Evolutionary conservation across 352 stramenopile species (phyloP), one percentile per base, ranked within the genome.

Genomic region (Pythium aquatile): DNA sequence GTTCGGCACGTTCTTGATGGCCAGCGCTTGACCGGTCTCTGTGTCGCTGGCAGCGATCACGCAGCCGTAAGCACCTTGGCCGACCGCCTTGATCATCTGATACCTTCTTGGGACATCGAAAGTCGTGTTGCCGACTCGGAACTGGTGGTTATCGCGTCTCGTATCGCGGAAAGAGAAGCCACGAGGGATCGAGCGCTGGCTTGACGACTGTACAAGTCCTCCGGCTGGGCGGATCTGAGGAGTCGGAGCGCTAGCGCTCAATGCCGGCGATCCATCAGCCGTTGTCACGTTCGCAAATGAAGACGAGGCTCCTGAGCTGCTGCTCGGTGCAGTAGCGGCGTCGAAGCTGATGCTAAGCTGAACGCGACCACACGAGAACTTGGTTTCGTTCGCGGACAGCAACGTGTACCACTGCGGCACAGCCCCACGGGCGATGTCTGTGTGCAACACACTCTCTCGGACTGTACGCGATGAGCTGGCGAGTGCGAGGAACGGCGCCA

Each of bases 1-100:
- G 65, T 97, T 97, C 32, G 94, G 91, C 14, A 98, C 91, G 80
- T 98, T 98, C 74, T 98, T 98, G 69, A 98, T 98, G 5, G 94
- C 96, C 30, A 98, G 89, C 57, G 94, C 88, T 53, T 89, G 82
- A 2, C 90, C 85, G 1, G 88, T 94, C 57, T 93, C 84, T 51
- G 78, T 94, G 71, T 95, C 84, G 55, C 87, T 96, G 17, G 83
- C 83, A 51, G 85, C 86, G 56, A 98, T 96, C 55, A 98, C 92
- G 57, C 91, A 93, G 16, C 92, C 92, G 65, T 97, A 98, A 3
- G 91, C 92, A 35, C 92, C 92, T 73, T 96, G 93, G 8, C 92
- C 92, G 28, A 97, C 76, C 7, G 83, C 86, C 62, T 93, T 93
- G 68, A 95, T 95, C 81, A 95, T 91, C 64, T 95, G 85, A 65